Evolutionary conservation across 345 rosid genomes (phyloP).

Genomic region (Citrus medica): DNA sequence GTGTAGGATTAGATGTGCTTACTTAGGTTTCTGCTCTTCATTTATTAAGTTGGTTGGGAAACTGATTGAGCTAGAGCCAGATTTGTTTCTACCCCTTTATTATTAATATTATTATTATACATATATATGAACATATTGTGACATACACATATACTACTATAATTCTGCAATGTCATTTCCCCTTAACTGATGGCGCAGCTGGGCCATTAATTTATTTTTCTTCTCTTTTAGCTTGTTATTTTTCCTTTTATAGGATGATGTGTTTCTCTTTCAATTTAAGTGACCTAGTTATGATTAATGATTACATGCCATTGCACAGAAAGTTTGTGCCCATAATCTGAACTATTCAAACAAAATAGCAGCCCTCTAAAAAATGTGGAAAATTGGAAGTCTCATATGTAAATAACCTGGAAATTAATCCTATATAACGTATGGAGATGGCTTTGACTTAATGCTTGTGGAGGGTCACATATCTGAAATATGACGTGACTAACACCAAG

Average conservation of each 20-base stretch:
- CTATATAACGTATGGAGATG: neutral
- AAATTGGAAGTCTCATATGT: neutral
- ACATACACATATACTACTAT: too few species aligned
- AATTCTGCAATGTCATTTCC: too few species aligned
- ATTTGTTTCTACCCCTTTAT: neutral
- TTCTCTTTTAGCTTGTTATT: too few species aligned
- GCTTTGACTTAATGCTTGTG: neutral
- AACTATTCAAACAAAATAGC: neutral
- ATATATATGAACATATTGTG: too few species aligned
- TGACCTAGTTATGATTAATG: neutral
- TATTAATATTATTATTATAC: too few species aligned
- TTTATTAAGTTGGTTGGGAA: neutral
- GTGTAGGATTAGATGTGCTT: neutral
- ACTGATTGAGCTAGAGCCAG: neutral
- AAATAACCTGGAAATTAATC: neutral
- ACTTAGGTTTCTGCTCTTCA: neutral
- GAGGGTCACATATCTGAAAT: neutral
- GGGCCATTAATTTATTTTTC: too few species aligned
- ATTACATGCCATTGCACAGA: neutral
- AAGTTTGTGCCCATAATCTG: neutral
- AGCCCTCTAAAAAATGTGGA: neutral
- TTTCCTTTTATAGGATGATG: too few species aligned
- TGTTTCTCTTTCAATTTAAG: neutral
- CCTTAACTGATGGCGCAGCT: too few species aligned
- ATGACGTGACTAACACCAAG: neutral